Evolutionary conservation across 1,139 yeast species (phyloP), one percentile per base, ranked within the genome.

Genomic region (Saccharomyces hybrid): DNA sequence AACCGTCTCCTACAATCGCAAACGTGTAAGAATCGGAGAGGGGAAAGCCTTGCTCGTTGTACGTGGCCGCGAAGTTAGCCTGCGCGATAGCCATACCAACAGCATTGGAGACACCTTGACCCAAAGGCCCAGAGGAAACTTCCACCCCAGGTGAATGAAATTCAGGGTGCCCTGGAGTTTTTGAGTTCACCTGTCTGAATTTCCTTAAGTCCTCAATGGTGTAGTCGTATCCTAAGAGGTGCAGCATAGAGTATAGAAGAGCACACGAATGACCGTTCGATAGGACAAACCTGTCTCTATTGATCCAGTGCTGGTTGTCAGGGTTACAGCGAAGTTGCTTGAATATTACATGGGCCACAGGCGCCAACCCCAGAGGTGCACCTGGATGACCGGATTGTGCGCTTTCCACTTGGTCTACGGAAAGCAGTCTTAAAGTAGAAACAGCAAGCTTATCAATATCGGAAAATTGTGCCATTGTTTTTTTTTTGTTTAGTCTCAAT

Each of bases 331-430:
- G 84, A 86, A 91, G 80, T 70, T 84, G 80, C 72, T 84, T 80
- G 83, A 86, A 91, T 61, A 85, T 69, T 55, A 80, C 78, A 69
- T 84, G 89, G 55, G 88, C 87, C 58, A 89, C 80, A 54, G 95
- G 96, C 28, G 99, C 98, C 75, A 93, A 78, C 61, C 98, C 98
- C 82, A 93, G 84, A 68, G 99, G 99, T 55, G 99, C 97, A 80
- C 99, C 99, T 56, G 99, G 99, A 78, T 93, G 99, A 65, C 99
- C 99, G 59, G 96, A 86, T 76, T 91, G 87, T 68, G 98, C 95
- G 73, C 83, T 81, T 57, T 85, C 80, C 60, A 88, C 95, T 62
- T 88, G 84, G 74, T 93, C 99, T 57, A 87, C 90, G 48, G 98
- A 83, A 68, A 93, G 80, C 61, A 86, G 77, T 78, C 98, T 90